Base-by-base conservation (phyloP, 352 stramenopile genomes). In the Phytophthora crassamura region DNA sequence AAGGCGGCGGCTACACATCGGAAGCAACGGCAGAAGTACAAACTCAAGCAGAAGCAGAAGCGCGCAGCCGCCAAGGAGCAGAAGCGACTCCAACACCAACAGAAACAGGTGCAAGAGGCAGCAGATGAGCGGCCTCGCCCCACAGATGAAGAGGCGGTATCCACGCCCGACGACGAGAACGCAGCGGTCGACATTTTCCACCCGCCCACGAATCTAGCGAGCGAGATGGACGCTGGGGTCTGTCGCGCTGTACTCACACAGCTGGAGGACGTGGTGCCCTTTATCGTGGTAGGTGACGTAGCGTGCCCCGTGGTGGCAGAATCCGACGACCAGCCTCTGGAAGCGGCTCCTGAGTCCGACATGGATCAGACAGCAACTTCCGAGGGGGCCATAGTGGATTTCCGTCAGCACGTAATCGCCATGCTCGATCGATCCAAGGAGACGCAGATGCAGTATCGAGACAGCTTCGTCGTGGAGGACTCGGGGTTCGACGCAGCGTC, bases 221-320 rank as follows among this genome's bases (percentile, higher is more conserved):
- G 59, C 20, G 74, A 84, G 38, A 69, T 79, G 55, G 80, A 91
- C 43, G 69, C 69, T n/a, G 73, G 63, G 7, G 78, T 89, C 0
- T 86, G 74, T 53, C 72, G 72, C 18, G 78, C 71, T 2, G 78
- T 88, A 30, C 59, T 91, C 22, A 75, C 75, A 25, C 72, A 89
- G 50, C 58, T 88, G n/a, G 73, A 85, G 36, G 71, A 86, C 28
- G 77, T 88, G 40, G 51, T 73, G 39, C 56, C 64, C 1, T 72
- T 77, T 53, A 89, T 91, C 32, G 70, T 91, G 28, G 71, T 89
- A 25, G 78, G 82, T 5, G 75, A 91, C 25, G 72, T 91, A 36
- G 69, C 74, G 25, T 91, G 82, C 36, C 80, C 82, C 1, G 58
- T 91, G n/a, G 41, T 80, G 11, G 40, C 56, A 22, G 48, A 74